Base-by-base conservation (phyloP, 345 rosid species). In the Populus nigra region DNA sequence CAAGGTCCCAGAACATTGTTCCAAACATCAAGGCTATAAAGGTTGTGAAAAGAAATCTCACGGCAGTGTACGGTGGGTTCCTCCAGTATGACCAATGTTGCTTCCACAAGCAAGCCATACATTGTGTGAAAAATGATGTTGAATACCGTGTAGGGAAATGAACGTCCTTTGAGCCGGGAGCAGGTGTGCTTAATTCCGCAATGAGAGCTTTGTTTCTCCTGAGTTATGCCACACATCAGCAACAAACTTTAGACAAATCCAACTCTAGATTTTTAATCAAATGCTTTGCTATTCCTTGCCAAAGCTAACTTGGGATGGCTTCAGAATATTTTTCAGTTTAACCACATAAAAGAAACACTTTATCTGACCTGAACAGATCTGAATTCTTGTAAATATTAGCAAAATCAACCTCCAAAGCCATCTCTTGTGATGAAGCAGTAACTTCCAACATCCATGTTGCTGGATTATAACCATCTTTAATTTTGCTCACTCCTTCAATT, bases 401-500 rank as follows among this genome's bases (percentile, higher is more conserved):
- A 78, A 93, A 93, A 84, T 93, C 92, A 5, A 91, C 82, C 35
- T 88, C 89, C 78, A 88, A 53, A 73, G 90, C 83, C 11, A 83
- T 41, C 82, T 93, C 98, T 77, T 93, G 96, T 1, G 90, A 84
- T 10, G 86, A 20, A 65, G 75, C 57, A 22, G 91, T 88, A 49
- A 88, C 93, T 83, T 93, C 97, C 53, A 93, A 79, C 93, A 93
- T 91, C 98, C 98, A 92, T 20, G 94, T 90, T 73, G 97, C 98
- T 27, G 98, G 98, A 73, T 93, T 93, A 73, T 89, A 88, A 2
- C 94, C 94, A 50, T 90, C 91, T 78, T 81, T 86, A 79, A 91
- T 90, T 82, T 88, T 88, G 33, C 76, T 73, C 29, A 89, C 84
- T 76, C 95, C 97, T 69, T 81, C 82, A 43, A 93, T 80, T 72